A percentile compares a stretch with the other conserved stretches of the same genome.
phyloP scores from a whole-genome alignment of 192 early-diverging fungal species.

The Entomortierella parvispora region DNA sequence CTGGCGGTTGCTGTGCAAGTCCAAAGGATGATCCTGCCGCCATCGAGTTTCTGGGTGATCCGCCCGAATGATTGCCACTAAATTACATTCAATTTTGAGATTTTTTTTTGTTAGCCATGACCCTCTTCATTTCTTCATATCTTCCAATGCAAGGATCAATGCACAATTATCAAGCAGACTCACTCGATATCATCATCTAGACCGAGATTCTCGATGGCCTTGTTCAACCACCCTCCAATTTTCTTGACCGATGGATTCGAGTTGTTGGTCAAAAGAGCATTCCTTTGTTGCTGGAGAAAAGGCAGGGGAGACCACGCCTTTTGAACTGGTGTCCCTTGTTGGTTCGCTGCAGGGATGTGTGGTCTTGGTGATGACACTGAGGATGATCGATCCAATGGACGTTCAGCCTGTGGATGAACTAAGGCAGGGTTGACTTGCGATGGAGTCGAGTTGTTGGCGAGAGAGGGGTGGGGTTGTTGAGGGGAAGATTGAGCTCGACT shows the following conservation, averaged over 20 bases:
- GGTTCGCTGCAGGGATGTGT: conserved; percentile 7
- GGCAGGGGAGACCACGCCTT: conserved; percentile 61
- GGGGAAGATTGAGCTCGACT: conserved; percentile 35
- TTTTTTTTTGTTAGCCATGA: not conserved
- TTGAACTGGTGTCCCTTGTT: conserved; percentile 28
- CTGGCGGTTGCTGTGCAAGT: conserved; percentile 2
- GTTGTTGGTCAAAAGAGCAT: conserved; percentile 57
- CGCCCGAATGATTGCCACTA: not conserved
- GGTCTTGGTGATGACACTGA: conserved; percentile 38
- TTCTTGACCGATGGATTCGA: conserved; percentile 59
- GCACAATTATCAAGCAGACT: conserved; percentile 9
- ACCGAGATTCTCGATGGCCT: conserved; percentile 73
- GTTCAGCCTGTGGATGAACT: not conserved
- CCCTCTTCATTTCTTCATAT: not conserved
- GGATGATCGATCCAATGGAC: conserved; percentile 19
- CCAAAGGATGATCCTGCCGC: not conserved
- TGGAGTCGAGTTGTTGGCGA: conserved; percentile 10
- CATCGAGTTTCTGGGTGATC: not conserved
- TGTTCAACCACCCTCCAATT: conserved; percentile 66
- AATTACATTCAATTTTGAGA: too few species aligned
- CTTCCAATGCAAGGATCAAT: not conserved
- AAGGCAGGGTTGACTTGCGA: conserved; percentile 7
- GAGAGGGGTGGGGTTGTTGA: conserved; percentile 15
- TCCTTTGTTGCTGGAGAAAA: conserved; percentile 65
- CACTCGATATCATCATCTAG: conserved; percentile 62